A percentile compares a stretch with the other conserved stretches of the same genome.
Evolutionary conservation across 2,329 filamentous ascomycete genomes (phyloP).

Genomic region (Paracamarosporium sp.): DNA sequence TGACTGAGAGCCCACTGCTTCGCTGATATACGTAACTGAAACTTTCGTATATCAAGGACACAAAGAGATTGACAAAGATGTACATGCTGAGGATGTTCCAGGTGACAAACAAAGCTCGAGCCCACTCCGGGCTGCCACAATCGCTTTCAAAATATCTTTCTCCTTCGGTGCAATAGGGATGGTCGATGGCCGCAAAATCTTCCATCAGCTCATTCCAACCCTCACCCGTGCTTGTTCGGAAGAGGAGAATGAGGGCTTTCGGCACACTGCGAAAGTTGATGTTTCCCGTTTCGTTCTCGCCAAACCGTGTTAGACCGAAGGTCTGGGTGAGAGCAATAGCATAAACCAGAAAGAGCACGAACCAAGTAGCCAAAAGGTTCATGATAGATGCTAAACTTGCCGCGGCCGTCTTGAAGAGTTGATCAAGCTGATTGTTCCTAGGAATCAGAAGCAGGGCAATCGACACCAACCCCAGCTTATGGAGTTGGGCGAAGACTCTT

Average conservation of each 20-base stretch:
- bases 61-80: conserved; percentile 97
- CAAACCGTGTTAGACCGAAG: conserved; percentile 93
- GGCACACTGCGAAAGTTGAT: conserved; percentile 94
- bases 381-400: conserved; percentile 89
- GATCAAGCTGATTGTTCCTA: conserved; percentile 94
- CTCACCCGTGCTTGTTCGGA: conserved; percentile 91
- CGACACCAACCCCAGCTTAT: conserved; percentile 93
- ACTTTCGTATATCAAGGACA: conserved; percentile 98
- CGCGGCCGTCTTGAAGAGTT: conserved; percentile 97
- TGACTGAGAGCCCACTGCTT: conserved; percentile 87
- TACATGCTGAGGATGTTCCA: conserved; percentile 99
- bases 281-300: conserved; percentile 73
- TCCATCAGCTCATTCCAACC: conserved; percentile 98
- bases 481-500: conserved; percentile 75
- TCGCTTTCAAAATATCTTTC: conserved; percentile 83
- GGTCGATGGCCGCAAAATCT: conserved; percentile 82
- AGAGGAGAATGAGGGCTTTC: conserved; percentile 90
- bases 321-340: conserved; percentile 96
- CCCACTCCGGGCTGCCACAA: conserved; percentile 90
- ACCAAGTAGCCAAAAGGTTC: conserved; percentile 94
- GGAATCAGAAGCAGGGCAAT: conserved; percentile 91
- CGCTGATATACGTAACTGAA: conserved; percentile 99
- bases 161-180: conserved; percentile 79
- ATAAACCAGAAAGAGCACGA: conserved; percentile 94
- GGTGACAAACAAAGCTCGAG: conserved; percentile 84